Evolutionary conservation across 169 alveolate genomes (phyloP).

Genomic region (Toxoplasma gondii): DNA sequence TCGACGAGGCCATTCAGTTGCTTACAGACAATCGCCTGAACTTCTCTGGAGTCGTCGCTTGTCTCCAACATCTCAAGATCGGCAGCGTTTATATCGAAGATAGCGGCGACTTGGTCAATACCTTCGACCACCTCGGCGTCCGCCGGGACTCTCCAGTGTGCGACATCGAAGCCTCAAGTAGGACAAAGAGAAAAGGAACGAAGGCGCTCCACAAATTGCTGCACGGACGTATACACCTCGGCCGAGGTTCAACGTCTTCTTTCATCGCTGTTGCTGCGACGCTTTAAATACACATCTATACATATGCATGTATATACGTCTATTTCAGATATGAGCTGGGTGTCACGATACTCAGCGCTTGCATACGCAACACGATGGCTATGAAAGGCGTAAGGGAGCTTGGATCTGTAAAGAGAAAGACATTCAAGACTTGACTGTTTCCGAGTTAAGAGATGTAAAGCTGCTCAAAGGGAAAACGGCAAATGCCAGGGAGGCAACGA

Average conservation of each 20-base stretch:
- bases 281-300: neutral
- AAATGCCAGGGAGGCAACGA: too few relatives aligned
- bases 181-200: neutral
- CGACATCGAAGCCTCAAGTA: constrained; percentile 57
- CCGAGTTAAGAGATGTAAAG: too few relatives aligned
- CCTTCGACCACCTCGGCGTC: constrained; percentile 54
- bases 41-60: constrained; percentile 74
- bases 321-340: too few relatives aligned
- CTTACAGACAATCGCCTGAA: constrained; percentile 75
- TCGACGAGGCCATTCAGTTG: constrained; percentile 74
- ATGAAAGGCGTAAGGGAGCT: too few relatives aligned
- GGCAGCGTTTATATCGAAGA: constrained; percentile 54
- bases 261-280: neutral
- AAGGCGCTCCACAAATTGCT: neutral
- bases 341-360: too few relatives aligned
- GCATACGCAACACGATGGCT: too few relatives aligned
- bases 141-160: constrained; percentile 63
- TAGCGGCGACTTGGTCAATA: constrained; percentile 31
- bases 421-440: too few relatives aligned
- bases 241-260: neutral
- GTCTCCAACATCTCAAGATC: constrained; percentile 66
- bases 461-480: too few relatives aligned
- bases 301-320: too few relatives aligned
- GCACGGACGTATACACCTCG: neutral
- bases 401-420: too few relatives aligned